Conservation (phyloP, 1,284 basidiomycete genomes). For the Heterobasidion parviporum region DNA sequence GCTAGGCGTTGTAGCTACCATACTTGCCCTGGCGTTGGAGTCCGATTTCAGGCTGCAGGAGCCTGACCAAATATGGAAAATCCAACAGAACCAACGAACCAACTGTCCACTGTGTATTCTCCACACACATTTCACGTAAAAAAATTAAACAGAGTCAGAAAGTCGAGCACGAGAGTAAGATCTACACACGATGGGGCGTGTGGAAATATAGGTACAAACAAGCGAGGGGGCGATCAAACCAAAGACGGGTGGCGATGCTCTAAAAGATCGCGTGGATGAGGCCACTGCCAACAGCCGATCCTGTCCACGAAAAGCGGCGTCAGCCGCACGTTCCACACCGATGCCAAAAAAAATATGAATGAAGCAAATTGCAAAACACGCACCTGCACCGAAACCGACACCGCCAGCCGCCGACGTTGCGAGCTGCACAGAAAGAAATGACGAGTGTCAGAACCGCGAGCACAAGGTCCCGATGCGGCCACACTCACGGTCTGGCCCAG, state of each 20-base stretch:
- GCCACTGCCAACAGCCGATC: conserved; percentile 31
- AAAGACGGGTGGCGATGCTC: not conserved
- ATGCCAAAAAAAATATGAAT: not conserved
- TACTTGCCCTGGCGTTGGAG: too few species aligned
- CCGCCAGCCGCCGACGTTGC: conserved; percentile 63
- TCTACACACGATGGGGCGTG: too few species aligned
- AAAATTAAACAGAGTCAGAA: too few species aligned
- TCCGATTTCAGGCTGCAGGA: too few species aligned
- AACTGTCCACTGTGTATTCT: too few species aligned
- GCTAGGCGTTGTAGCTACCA: too few species aligned
- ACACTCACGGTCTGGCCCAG: conserved; percentile 48
- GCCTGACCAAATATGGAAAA: too few species aligned
- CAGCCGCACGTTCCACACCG: not conserved
- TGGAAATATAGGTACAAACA: not conserved
- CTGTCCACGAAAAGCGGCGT: conserved; percentile 14
- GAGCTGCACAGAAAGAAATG: conserved; percentile 30
- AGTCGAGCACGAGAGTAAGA: too few species aligned
- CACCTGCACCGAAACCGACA: conserved; percentile 61
- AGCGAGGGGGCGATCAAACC: not conserved
- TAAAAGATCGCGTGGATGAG: conserved; percentile 34
- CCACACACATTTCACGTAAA: too few species aligned
- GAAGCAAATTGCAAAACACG: conserved; percentile 4
- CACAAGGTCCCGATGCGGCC: conserved; percentile 6
- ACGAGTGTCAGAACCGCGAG: not conserved
- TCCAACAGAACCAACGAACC: too few species aligned